These are phyloP conservation scores for Rugiboletus extremiorientalis DNA, from an alignment of 1,284 basidiomycete species.

Conservation along the genomic window DNA sequence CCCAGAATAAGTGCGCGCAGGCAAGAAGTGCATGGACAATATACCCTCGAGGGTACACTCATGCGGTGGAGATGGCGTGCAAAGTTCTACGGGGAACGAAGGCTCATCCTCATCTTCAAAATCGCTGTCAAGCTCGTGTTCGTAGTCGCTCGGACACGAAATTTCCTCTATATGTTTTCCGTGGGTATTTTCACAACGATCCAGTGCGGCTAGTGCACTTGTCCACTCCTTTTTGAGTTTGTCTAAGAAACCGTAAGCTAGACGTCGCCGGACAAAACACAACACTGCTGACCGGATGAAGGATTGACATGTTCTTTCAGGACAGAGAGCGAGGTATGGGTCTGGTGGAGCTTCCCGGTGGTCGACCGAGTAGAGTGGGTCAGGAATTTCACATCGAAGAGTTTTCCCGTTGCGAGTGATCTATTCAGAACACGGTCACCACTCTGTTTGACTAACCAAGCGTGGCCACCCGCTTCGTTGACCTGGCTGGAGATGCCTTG, in stretches of 20 bases:
- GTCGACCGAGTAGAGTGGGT: constrained; percentile 1
- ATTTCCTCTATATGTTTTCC: constrained; percentile 8
- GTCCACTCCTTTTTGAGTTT: constrained; percentile 9
- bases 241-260: constrained; percentile 12
- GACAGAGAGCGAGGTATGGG: constrained; percentile 20
- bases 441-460: constrained; percentile 6
- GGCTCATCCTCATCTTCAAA: constrained; percentile 23
- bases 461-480: neutral
- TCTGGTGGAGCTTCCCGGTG: neutral
- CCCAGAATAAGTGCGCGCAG: neutral
- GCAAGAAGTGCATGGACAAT: neutral
- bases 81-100: neutral
- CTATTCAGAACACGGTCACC: constrained; percentile 9
- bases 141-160: constrained; percentile 11
- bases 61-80: neutral
- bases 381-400: constrained; percentile 23
- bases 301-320: constrained; percentile 13
- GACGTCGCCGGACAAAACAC: neutral
- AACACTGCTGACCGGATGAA: constrained; percentile 9
- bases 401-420: constrained; percentile 25
- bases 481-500: neutral
- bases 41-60: constrained; percentile 5
- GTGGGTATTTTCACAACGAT: neutral
- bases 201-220: neutral
- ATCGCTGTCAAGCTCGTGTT: constrained; percentile 30